A percentile compares a stretch with the other conserved stretches of the same genome.
Evolutionary conservation across 768 basidiomycete genomes (phyloP).

Genomic region (Boletus fagicola): DNA sequence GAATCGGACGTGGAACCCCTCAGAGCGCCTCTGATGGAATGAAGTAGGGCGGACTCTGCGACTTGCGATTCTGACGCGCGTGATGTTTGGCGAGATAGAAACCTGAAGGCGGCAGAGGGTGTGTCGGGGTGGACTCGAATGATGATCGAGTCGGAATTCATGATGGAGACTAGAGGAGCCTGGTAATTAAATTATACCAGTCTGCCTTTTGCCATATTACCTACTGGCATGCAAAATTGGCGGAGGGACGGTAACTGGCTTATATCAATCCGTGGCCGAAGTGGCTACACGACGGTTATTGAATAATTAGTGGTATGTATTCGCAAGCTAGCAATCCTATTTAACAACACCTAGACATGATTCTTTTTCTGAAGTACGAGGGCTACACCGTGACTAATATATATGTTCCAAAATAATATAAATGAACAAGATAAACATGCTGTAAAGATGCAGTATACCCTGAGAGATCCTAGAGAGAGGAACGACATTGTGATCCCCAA

Average conservation of each 20-base stretch:
- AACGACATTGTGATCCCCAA: slow-evolving; percentile 23
- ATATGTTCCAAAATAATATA: slow-evolving; percentile 38
- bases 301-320: neutral
- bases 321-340: slow-evolving; percentile 12
- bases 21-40: slow-evolving; percentile 57
- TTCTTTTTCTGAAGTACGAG: slow-evolving; percentile 13
- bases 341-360: slow-evolving; percentile 12
- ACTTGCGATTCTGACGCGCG: slow-evolving; percentile 1
- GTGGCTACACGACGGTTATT: neutral
- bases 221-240: neutral
- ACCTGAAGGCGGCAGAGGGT: slow-evolving; percentile 44
- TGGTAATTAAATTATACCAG: no score
- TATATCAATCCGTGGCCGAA: no score
- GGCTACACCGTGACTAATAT: slow-evolving; percentile 32
- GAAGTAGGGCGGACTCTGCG: slow-evolving; percentile 44
- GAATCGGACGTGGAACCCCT: slow-evolving; percentile 50
- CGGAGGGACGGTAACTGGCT: no score
- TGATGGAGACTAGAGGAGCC: slow-evolving; percentile 4
- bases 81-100: slow-evolving; percentile 36
- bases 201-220: neutral
- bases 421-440: slow-evolving; percentile 39
- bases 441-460: slow-evolving; percentile 34
- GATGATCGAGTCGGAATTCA: slow-evolving; percentile 21
- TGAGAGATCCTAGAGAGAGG: slow-evolving; percentile 34
- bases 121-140: slow-evolving; percentile 43